phyloP scores from a whole-genome alignment of 768 basidiomycete genomes.

The Serendipita sp. region DNA sequence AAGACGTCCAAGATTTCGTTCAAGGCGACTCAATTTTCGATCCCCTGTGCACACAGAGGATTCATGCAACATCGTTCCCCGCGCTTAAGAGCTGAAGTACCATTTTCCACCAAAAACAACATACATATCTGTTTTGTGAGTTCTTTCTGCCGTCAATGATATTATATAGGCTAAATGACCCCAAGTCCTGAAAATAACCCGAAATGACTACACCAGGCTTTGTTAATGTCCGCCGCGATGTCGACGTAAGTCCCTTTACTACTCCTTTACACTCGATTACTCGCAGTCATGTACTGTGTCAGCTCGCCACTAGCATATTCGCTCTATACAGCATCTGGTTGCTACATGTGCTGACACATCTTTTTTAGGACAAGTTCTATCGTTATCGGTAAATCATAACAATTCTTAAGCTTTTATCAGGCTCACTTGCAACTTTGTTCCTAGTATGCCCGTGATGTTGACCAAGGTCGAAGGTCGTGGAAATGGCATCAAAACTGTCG shows the following conservation, averaged over 20 bases:
- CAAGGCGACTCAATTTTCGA: not conserved
- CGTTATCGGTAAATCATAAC: conserved; percentile 56
- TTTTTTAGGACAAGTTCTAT: conserved; percentile 67
- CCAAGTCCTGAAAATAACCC: conserved; percentile 36
- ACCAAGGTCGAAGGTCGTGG: conserved; percentile 99
- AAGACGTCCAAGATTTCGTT: not conserved
- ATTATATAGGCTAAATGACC: conserved; percentile 22
- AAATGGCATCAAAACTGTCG: conserved; percentile 98
- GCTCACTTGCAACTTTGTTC: not conserved
- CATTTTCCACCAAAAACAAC: conserved; percentile 5
- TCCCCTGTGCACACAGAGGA: conserved; percentile 2
- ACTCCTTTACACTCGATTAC: not conserved
- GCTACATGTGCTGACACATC: not conserved
- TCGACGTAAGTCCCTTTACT: conserved; percentile 33
- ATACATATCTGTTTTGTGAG: conserved; percentile 2
- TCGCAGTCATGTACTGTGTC: not conserved
- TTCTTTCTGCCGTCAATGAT: not conserved
- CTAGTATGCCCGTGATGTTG: conserved; percentile 82
- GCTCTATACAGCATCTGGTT: not conserved
- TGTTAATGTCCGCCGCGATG: conserved; percentile 90
- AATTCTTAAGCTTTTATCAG: conserved; percentile 6
- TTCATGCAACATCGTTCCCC: conserved; percentile 4
- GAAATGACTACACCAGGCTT: conserved; percentile 64
- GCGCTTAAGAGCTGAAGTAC: conserved; percentile 3
- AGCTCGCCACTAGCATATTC: not conserved